These are phyloP conservation scores for Coniferiporia sulphurascens DNA, from an alignment of 1,284 basidiomycete species.

Conservation along the genomic window DNA sequence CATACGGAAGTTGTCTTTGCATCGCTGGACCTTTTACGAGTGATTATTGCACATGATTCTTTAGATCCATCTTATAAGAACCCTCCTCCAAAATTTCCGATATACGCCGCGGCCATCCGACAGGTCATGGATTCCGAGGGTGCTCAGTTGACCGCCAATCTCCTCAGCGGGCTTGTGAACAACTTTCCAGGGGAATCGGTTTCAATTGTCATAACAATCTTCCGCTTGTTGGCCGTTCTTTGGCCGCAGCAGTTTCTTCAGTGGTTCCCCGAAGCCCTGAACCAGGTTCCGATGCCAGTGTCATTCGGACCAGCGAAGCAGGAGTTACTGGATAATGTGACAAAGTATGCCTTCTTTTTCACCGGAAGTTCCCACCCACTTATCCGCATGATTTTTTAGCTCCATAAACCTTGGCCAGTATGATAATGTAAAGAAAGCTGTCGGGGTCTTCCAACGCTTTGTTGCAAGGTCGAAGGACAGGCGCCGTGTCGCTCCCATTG, in stretches of 20 bases:
- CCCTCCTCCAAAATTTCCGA: slow-evolving; percentile 56
- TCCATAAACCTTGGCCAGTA: slow-evolving; percentile 46
- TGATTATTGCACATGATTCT: slow-evolving; percentile 70
- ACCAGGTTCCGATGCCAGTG: slow-evolving; percentile 60
- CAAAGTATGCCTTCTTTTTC: slow-evolving; percentile 47
- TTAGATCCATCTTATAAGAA: slow-evolving; percentile 40
- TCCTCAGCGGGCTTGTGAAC: slow-evolving; percentile 77
- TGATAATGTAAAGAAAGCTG: slow-evolving; percentile 77
- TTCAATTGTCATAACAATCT: slow-evolving; percentile 70
- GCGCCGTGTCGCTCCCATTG: slow-evolving; percentile 45
- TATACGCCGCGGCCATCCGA: slow-evolving; percentile 65
- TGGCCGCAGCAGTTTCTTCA: slow-evolving; percentile 65
- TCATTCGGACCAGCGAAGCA: slow-evolving; percentile 69
- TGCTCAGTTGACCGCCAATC: slow-evolving; percentile 60
- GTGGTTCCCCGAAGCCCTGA: slow-evolving; percentile 72
- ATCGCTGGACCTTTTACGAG: slow-evolving; percentile 76
- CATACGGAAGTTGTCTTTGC: slow-evolving; percentile 79
- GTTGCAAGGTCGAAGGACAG: slow-evolving; percentile 68
- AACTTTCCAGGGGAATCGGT: slow-evolving; percentile 87
- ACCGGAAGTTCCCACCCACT: slow-evolving; percentile 1
- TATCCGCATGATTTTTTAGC: slow-evolving; percentile 2
- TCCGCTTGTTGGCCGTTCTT: slow-evolving; percentile 62
- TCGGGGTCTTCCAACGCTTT: slow-evolving; percentile 58
- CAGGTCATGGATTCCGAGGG: slow-evolving; percentile 72
- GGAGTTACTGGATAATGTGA: slow-evolving; percentile 71